phyloP scores from a whole-genome alignment of 768 basidiomycete species.

The Coprinopsis marcescibilis region DNA sequence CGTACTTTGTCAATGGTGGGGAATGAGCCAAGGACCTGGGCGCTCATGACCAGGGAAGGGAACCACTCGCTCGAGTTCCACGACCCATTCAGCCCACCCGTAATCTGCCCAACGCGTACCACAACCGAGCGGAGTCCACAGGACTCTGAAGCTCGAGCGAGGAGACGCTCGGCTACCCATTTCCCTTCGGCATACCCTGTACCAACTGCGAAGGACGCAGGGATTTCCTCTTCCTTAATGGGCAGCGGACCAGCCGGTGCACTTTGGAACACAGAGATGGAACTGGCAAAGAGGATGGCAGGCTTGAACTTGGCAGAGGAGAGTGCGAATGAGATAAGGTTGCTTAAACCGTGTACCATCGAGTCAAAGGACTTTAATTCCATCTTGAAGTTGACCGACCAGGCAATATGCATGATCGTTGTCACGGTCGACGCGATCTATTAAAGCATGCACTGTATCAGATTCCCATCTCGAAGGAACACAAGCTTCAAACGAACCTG shows the following conservation, averaged over 20 bases:
- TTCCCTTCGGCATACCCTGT: slow-evolving; percentile 37
- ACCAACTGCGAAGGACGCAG: slow-evolving; percentile 22
- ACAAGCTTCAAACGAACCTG: too few species aligned
- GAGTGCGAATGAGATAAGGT: slow-evolving; percentile 33
- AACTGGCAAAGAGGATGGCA: slow-evolving; percentile 34
- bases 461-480: too few species aligned
- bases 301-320: slow-evolving; percentile 24
- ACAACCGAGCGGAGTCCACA: slow-evolving; percentile 26
- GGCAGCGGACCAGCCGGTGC: neutral
- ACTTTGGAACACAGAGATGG: slow-evolving; percentile 23
- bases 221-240: slow-evolving; percentile 16
- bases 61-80: slow-evolving; percentile 44
- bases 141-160: slow-evolving; percentile 21
- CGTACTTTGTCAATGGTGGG: neutral
- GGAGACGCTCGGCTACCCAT: slow-evolving; percentile 34
- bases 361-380: slow-evolving; percentile 38
- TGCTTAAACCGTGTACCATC: slow-evolving; percentile 33
- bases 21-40: neutral
- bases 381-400: slow-evolving; percentile 44
- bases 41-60: slow-evolving; percentile 16
- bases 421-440: slow-evolving; percentile 28
- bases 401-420: slow-evolving; percentile 38
- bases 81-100: slow-evolving; percentile 34
- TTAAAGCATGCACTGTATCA: too few species aligned
- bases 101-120: slow-evolving; percentile 40